phyloP scores from a whole-genome alignment of 139 green algal species.

The Mychonastes homosphaera region DNA sequence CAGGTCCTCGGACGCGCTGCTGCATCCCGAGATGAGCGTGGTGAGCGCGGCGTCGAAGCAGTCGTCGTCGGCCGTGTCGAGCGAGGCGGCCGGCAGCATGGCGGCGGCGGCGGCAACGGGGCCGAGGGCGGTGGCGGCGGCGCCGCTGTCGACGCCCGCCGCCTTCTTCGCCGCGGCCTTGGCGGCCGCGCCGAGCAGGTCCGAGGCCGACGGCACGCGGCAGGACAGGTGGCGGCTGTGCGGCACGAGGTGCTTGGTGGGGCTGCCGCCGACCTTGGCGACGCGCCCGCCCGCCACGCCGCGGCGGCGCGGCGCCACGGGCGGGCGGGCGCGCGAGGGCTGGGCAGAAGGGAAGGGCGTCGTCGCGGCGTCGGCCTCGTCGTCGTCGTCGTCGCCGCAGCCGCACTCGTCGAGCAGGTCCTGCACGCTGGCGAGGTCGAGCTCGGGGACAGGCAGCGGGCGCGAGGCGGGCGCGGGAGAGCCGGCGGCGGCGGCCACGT shows the following conservation, averaged over 20 bases:
- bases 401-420: background rate
- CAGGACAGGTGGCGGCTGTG: background rate
- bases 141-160: too few species aligned
- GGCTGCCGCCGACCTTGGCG: background rate
- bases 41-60: too few species aligned
- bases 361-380: background rate
- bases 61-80: too few species aligned
- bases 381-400: background rate
- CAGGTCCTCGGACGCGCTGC: too few species aligned
- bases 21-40: too few species aligned
- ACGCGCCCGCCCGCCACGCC: background rate
- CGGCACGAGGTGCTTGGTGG: background rate
- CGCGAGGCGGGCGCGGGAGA: too few species aligned
- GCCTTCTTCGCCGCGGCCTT: too few species aligned
- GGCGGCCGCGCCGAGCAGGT: too few species aligned
- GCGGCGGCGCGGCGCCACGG: conserved; percentile 3
- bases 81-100: too few species aligned
- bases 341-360: background rate
- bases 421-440: background rate
- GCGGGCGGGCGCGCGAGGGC: background rate
- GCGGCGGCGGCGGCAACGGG: too few species aligned
- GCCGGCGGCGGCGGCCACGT: background rate
- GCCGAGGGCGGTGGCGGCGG: too few species aligned
- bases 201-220: too few species aligned
- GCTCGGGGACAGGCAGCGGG: background rate